These are phyloP conservation scores for Tetrapisispora pingtungensis DNA, from an alignment of 805 yeast genomes.

Conservation along the genomic window DNA sequence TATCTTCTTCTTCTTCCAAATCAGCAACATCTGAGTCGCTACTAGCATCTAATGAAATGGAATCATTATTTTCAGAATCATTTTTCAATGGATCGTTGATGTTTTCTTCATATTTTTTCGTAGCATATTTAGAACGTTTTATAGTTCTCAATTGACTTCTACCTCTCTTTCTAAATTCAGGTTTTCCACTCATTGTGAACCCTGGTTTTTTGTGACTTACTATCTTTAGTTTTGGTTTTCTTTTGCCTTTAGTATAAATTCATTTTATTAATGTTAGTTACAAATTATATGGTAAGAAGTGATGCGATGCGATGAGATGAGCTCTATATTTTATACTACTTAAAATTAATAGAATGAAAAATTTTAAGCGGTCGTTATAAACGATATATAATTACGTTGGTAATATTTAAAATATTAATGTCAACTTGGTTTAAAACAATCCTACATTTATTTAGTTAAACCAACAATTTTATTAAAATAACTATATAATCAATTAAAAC, in stretches of 20 bases:
- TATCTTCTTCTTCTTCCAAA: slow-evolving; percentile 15
- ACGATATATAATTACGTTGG: no score
- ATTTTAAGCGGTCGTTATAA: not conserved
- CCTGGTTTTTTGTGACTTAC: not conserved
- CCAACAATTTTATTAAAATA: no score
- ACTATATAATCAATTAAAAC: no score
- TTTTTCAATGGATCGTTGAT: slow-evolving; percentile 6
- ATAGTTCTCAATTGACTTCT: slow-evolving; percentile 52
- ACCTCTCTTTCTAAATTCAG: slow-evolving; percentile 33
- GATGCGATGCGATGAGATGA: slow-evolving; percentile 2
- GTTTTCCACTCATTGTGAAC: not conserved
- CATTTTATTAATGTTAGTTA: no score
- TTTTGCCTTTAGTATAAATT: no score
- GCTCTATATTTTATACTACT: not conserved
- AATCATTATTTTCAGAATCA: slow-evolving; percentile 4
- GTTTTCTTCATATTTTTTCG: slow-evolving; percentile 25
- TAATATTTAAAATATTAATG: no score
- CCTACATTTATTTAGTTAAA: no score
- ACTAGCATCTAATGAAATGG: slow-evolving; percentile 2
- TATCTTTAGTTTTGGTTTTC: no score
- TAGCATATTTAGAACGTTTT: slow-evolving; percentile 37
- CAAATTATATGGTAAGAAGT: not conserved
- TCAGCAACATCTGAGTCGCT: slow-evolving; percentile 7
- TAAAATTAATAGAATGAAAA: not conserved
- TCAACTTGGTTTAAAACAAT: no score